Percentiles rank a stretch among this genome's conserved stretches.
These are phyloP conservation scores for Aspergillus ochraceus DNA, from an alignment of 2,329 filamentous ascomycete species.

Conservation along the genomic window DNA sequence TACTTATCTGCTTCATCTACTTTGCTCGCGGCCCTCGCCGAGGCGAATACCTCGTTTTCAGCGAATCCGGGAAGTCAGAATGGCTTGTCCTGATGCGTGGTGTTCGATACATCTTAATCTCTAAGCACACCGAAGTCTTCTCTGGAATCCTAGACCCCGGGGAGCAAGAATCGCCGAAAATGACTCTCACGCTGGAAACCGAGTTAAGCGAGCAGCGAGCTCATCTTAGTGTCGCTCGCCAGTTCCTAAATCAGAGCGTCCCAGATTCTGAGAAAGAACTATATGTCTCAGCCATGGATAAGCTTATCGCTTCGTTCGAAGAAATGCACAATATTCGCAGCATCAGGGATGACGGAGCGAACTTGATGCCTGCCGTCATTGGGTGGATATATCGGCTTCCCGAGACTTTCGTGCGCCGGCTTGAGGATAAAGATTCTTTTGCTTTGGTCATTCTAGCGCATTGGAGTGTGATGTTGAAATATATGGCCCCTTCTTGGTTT, in stretches of 20 bases:
- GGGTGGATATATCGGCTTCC: constrained; percentile 34
- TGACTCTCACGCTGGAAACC: constrained; percentile 14
- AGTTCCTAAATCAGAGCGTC: constrained; percentile 13
- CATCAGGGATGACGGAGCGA: constrained; percentile 9
- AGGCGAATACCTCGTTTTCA: constrained; percentile 36
- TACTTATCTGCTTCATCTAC: constrained; percentile 34
- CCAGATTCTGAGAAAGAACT: background rate
- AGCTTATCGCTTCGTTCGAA: constrained; percentile 16
- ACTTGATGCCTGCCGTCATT: constrained; percentile 26
- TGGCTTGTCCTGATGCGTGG: constrained; percentile 35
- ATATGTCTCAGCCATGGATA: constrained; percentile 13
- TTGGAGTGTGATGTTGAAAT: constrained; percentile 33
- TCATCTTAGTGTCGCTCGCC: constrained; percentile 12
- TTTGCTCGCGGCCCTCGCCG: constrained; percentile 31
- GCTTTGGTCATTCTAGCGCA: constrained; percentile 30
- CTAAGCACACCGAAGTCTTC: constrained; percentile 23
- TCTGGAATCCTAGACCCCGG: constrained; percentile 23
- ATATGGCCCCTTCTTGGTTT: constrained; percentile 33
- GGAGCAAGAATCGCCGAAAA: background rate
- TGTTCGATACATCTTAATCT: constrained; percentile 25
- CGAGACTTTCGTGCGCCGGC: constrained; percentile 18
- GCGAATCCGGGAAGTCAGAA: constrained; percentile 27
- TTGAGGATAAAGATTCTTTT: constrained; percentile 29
- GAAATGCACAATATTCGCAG: constrained; percentile 19
- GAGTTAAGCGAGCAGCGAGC: constrained; percentile 19